phyloP scores from a whole-genome alignment of 2,329 filamentous ascomycete species.

The Chaetothyriales sp. region DNA sequence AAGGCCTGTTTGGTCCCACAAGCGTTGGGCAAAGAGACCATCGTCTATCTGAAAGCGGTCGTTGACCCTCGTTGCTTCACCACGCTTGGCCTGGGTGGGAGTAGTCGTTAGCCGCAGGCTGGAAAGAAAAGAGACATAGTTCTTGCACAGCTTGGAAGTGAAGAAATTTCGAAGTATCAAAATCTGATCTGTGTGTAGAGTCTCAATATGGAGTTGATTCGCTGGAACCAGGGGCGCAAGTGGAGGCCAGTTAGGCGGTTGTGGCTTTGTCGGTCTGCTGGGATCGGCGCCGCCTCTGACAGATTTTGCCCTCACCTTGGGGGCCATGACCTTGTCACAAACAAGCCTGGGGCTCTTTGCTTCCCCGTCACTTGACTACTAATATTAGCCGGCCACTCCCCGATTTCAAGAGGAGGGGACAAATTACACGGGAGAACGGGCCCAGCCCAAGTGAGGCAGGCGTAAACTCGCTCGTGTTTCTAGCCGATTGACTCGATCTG shows the following conservation, averaged over 20 bases:
- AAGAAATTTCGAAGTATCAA: slow-evolving; percentile 62
- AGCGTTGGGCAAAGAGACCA: slow-evolving; percentile 52
- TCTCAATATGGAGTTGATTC: slow-evolving; percentile 47
- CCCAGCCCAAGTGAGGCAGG: too few species aligned
- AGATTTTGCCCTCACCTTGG: too few species aligned
- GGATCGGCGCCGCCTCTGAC: neutral
- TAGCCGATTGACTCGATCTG: too few species aligned
- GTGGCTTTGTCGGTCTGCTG: slow-evolving; percentile 4
- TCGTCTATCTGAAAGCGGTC: slow-evolving; percentile 80
- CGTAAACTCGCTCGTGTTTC: too few species aligned
- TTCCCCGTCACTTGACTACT: too few species aligned
- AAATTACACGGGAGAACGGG: too few species aligned
- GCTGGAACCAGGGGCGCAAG: slow-evolving; percentile 57
- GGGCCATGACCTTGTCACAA: too few species aligned
- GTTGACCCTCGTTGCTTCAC: slow-evolving; percentile 73
- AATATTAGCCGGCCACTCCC: too few species aligned
- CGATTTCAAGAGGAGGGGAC: too few species aligned
- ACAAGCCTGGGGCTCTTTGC: too few species aligned
- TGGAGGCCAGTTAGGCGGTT: slow-evolving; percentile 52
- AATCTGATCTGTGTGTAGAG: slow-evolving; percentile 52
- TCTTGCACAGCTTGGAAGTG: slow-evolving; percentile 59
- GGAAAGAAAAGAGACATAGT: slow-evolving; percentile 60
- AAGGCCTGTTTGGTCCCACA: slow-evolving; percentile 69
- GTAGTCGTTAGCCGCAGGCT: slow-evolving; percentile 63
- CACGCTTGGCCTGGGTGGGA: slow-evolving; percentile 62